Conservation (phyloP, 495 filamentous ascomycete species). For the Tuber magnatum region DNA sequence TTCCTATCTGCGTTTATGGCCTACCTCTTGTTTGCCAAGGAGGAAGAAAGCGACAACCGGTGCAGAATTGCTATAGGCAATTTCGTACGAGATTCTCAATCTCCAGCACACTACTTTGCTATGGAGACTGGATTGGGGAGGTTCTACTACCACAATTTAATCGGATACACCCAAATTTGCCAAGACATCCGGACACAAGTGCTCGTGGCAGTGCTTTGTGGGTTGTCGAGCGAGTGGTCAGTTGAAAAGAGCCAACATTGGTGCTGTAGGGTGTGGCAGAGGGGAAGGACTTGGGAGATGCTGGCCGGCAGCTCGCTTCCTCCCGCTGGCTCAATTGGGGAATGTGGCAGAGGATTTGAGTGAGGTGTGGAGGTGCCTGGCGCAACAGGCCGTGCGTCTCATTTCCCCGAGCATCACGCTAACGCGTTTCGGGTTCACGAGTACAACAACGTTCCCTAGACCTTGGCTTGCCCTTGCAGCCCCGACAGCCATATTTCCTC, state of each 20-base stretch:
- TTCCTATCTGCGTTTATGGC: neutral
- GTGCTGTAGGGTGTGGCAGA: neutral
- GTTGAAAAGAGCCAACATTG: neutral
- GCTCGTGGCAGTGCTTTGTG: no score
- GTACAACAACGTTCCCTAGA: neutral
- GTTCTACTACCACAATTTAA: neutral
- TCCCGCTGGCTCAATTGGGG: slow-evolving; percentile 3
- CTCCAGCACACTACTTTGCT: neutral
- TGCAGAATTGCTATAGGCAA: neutral
- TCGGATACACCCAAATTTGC: neutral
- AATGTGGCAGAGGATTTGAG: slow-evolving; percentile 13
- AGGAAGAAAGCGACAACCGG: neutral
- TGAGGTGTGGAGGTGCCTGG: slow-evolving; percentile 26
- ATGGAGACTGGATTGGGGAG: neutral
- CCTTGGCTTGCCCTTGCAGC: neutral
- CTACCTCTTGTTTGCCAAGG: neutral
- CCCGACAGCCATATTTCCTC: neutral
- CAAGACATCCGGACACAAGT: no score
- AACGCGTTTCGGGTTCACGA: slow-evolving; percentile 25
- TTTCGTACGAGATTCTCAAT: neutral
- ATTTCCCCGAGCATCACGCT: slow-evolving; percentile 33
- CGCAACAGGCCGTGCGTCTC: slow-evolving; percentile 35
- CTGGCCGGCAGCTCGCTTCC: neutral
- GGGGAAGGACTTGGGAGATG: neutral
- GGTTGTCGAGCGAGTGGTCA: neutral